Percentiles rank a stretch among this genome's conserved stretches.
phyloP scores from a whole-genome alignment of 345 rosid genomes.

The Citrus mangshanensis region DNA sequence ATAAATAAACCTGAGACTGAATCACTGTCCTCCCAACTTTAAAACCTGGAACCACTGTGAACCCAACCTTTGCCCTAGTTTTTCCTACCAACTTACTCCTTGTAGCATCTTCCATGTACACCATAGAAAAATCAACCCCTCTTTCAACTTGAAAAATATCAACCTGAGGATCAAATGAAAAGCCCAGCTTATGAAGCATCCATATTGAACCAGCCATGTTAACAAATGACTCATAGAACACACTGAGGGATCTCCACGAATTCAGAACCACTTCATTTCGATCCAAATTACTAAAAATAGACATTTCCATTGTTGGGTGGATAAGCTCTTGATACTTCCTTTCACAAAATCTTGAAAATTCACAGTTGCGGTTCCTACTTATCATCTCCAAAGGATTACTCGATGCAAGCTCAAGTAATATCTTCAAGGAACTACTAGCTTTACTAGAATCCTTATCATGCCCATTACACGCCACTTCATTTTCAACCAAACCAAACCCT shows the following conservation, averaged over 20 bases:
- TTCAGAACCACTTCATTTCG: constrained; percentile 61
- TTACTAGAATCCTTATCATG: constrained; percentile 25
- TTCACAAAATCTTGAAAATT: constrained; percentile 78
- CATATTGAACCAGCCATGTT: constrained; percentile 83
- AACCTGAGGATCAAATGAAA: constrained; percentile 77
- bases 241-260: constrained; percentile 77
- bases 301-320: constrained; percentile 84
- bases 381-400: constrained; percentile 79
- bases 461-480: constrained; percentile 34
- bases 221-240: constrained; percentile 76
- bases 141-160: constrained; percentile 87
- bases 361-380: constrained; percentile 58
- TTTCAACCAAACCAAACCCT: constrained; percentile 42
- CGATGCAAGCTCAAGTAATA: constrained; percentile 71
- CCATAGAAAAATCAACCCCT: constrained; percentile 70
- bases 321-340: constrained; percentile 86
- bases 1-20: constrained; percentile 77
- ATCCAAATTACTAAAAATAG: constrained; percentile 74
- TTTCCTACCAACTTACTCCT: constrained; percentile 29
- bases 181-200: constrained; percentile 76
- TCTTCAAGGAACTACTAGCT: constrained; percentile 40
- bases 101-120: constrained; percentile 82
- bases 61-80: constrained; percentile 63
- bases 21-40: constrained; percentile 67
- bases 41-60: constrained; percentile 92